Evolutionary conservation across 2,329 filamentous ascomycete genomes (phyloP).

Genomic region (Trichoderma atrobrunneum): DNA sequence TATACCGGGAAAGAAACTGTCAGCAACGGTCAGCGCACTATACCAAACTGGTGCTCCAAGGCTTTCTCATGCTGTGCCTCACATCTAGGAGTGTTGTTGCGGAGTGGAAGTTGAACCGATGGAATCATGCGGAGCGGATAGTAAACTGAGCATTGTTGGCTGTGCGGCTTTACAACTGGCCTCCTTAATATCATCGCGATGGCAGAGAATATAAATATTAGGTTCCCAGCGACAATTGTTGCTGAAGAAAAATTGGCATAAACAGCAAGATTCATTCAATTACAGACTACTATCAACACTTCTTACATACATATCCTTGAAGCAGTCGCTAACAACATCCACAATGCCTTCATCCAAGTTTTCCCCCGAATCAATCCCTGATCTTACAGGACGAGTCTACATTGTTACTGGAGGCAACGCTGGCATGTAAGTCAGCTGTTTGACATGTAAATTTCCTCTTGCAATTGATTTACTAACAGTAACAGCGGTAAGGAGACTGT

Average conservation of each 20-base stretch:
- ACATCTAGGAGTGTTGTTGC: background rate
- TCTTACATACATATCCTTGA: no score
- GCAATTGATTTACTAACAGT: background rate
- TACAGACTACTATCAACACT: background rate
- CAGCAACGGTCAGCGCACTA: background rate
- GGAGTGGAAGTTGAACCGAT: background rate
- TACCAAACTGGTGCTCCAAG: background rate
- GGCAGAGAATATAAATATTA: background rate
- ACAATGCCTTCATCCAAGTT: constrained; percentile 29
- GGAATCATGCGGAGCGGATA: constrained; percentile 7
- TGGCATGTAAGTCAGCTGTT: constrained; percentile 38
- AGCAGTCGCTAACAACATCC: background rate
- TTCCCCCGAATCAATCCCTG: constrained; percentile 40
- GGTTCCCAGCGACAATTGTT: no score
- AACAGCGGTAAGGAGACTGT: constrained; percentile 37
- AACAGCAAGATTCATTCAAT: background rate
- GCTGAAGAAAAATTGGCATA: background rate
- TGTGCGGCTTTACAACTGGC: background rate
- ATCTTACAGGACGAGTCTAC: constrained; percentile 42
- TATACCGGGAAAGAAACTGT: background rate
- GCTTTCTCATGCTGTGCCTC: background rate
- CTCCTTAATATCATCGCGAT: background rate
- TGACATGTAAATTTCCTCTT: no score
- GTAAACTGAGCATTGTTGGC: background rate
- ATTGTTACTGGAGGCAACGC: constrained; percentile 46